A percentile compares a stretch with the other conserved stretches of the same genome.
phyloP scores from a whole-genome alignment of 176 grass and related monocot species.

The Avena atlantica region DNA sequence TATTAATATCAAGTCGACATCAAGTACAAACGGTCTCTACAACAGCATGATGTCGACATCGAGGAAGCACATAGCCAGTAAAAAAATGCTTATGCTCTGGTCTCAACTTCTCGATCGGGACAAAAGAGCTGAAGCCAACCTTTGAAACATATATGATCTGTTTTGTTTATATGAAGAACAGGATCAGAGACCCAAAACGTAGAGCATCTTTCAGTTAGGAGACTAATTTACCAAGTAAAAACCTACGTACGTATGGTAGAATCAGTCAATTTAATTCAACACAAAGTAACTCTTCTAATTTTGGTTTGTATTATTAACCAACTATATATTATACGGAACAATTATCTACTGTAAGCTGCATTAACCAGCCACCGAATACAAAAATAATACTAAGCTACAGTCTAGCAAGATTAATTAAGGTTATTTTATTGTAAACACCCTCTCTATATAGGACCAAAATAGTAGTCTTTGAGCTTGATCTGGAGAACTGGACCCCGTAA shows the following conservation, averaged over 20 bases:
- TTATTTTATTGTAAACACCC: neutral
- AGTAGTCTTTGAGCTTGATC: neutral
- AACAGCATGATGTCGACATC: too few relatives aligned
- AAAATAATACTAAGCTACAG: neutral
- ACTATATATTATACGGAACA: neutral
- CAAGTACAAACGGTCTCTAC: too few relatives aligned
- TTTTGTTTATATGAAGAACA: neutral
- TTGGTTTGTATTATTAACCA: neutral
- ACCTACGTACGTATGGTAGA: neutral
- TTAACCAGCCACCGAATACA: neutral
- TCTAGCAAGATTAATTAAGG: neutral
- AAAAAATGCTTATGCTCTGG: neutral
- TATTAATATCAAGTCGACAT: too few relatives aligned
- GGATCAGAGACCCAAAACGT: neutral
- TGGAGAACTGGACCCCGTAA: neutral
- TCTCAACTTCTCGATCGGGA: neutral
- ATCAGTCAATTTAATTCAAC: neutral
- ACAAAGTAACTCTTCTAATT: neutral
- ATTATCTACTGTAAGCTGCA: neutral
- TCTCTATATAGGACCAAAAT: neutral
- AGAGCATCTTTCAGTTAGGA: neutral
- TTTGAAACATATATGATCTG: neutral
- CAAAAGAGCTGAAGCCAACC: neutral
- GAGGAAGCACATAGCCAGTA: too few relatives aligned
- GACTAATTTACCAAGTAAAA: neutral